phyloP scores from a whole-genome alignment of 2,329 filamentous ascomycete genomes.

The Penicillium sp. region DNA sequence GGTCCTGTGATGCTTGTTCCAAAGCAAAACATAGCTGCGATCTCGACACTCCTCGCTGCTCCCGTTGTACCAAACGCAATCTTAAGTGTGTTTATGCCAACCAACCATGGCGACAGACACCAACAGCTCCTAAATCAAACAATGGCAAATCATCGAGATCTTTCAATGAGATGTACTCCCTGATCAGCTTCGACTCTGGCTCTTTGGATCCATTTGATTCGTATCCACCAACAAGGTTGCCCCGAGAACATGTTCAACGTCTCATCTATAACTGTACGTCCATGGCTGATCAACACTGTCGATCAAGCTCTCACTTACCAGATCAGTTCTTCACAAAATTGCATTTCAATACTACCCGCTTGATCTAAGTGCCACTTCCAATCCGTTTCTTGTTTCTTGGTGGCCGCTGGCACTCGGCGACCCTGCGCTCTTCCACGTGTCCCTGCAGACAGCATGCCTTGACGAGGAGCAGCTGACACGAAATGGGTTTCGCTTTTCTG shows the following conservation, averaged over 20 bases:
- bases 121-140: slow-evolving; percentile 11
- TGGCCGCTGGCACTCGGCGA: slow-evolving; percentile 55
- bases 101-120: slow-evolving; percentile 41
- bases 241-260: slow-evolving; percentile 48
- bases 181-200: slow-evolving; percentile 26
- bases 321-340: slow-evolving; percentile 51
- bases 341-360: slow-evolving; percentile 57
- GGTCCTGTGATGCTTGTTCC: slow-evolving; percentile 53
- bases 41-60: slow-evolving; percentile 50
- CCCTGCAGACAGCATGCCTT: slow-evolving; percentile 53
- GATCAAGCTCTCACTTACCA: slow-evolving; percentile 14
- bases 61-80: slow-evolving; percentile 49
- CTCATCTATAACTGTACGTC: slow-evolving; percentile 53
- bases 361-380: slow-evolving; percentile 49
- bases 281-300: background rate
- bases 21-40: slow-evolving; percentile 54
- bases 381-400: slow-evolving; percentile 56
- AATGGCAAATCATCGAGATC: slow-evolving; percentile 7
- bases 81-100: slow-evolving; percentile 51
- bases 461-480: slow-evolving; percentile 51
- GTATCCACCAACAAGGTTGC: slow-evolving; percentile 50
- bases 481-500: slow-evolving; percentile 50
- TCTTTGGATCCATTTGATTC: slow-evolving; percentile 53
- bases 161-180: slow-evolving; percentile 6
- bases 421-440: slow-evolving; percentile 54